Evolutionary conservation across 495 filamentous ascomycete genomes (phyloP).

Genomic region (Hypoxylon cercidicola): DNA sequence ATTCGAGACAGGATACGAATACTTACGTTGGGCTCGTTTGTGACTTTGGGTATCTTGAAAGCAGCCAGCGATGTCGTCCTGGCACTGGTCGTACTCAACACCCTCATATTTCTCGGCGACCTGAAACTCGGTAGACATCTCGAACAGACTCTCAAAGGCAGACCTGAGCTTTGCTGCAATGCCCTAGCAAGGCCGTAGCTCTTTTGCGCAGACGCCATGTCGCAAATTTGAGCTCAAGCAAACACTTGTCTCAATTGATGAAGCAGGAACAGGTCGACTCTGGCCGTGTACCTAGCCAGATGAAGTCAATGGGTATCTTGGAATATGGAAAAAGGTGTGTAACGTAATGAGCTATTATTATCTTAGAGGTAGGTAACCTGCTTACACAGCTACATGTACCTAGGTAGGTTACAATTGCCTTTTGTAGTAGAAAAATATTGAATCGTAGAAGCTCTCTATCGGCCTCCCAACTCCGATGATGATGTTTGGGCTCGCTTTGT

Average conservation of each 20-base stretch:
- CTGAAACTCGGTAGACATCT: constrained; percentile 33
- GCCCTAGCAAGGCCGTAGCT: constrained; percentile 40
- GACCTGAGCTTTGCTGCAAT: constrained; percentile 24
- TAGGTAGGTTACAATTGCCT: background rate
- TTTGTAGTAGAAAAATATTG: constrained; percentile 9
- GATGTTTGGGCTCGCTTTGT: constrained; percentile 41
- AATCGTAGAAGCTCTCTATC: constrained; percentile 27
- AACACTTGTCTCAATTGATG: constrained; percentile 6
- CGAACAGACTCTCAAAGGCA: constrained; percentile 35
- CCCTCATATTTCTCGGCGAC: constrained; percentile 26
- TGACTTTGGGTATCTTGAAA: constrained; percentile 87
- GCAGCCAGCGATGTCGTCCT: constrained; percentile 65
- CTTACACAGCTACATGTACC: constrained; percentile 17
- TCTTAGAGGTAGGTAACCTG: background rate
- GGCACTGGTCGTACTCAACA: constrained; percentile 29
- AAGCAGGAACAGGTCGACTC: background rate
- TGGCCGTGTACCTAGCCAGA: background rate
- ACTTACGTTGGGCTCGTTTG: constrained; percentile 94
- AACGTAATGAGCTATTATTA: background rate
- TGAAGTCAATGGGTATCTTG: constrained; percentile 13
- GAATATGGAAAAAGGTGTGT: background rate
- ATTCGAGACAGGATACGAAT: background rate
- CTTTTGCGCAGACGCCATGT: constrained; percentile 35
- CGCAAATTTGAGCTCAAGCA: background rate
- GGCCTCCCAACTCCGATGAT: constrained; percentile 38